phyloP scores from a whole-genome alignment of 257 asterid species.

The Gentiana macrophylla region DNA sequence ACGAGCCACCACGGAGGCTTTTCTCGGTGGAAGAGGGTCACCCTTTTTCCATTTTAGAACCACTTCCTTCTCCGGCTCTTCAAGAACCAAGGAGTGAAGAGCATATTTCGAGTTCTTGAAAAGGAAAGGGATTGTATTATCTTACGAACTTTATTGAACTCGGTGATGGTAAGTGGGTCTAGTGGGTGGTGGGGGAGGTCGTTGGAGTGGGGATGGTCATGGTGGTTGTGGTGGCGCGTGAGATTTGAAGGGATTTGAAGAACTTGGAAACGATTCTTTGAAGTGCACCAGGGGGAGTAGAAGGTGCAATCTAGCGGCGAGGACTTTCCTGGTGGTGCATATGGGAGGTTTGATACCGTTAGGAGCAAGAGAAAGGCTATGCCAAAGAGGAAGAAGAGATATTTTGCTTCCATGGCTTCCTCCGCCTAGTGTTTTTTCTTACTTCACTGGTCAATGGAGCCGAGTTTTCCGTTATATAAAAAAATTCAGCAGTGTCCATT shows the following conservation, averaged over 20 bases:
- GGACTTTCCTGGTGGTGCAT: slow-evolving; percentile 30
- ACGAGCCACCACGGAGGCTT: slow-evolving; percentile 82
- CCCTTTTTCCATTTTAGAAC: slow-evolving; percentile 63
- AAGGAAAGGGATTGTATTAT: slow-evolving; percentile 20
- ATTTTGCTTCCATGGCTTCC: slow-evolving; percentile 39
- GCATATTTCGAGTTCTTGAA: slow-evolving; percentile 41
- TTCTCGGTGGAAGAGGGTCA: slow-evolving; percentile 44
- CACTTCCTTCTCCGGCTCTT: slow-evolving; percentile 56
- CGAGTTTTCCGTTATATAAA: no score
- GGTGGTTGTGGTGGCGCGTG: slow-evolving; percentile 35
- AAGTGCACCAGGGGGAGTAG: slow-evolving; percentile 43
- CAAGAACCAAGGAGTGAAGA: slow-evolving; percentile 65
- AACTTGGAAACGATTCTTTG: slow-evolving; percentile 37
- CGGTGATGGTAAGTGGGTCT: slow-evolving; percentile 71
- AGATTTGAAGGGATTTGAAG: slow-evolving; percentile 13
- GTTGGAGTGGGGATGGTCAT: slow-evolving; percentile 49
- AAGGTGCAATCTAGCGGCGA: slow-evolving; percentile 32
- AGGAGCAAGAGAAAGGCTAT: slow-evolving; percentile 36
- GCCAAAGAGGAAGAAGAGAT: slow-evolving; percentile 27
- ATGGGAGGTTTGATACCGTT: slow-evolving; percentile 42
- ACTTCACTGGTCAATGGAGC: no score
- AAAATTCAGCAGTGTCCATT: no score
- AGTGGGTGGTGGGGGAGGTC: slow-evolving; percentile 79
- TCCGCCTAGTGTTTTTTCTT: neutral
- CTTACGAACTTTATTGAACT: slow-evolving; percentile 32